Evolutionary conservation across 2,329 filamentous ascomycete species (phyloP).

Genomic region (Exophiala calicioides): DNA sequence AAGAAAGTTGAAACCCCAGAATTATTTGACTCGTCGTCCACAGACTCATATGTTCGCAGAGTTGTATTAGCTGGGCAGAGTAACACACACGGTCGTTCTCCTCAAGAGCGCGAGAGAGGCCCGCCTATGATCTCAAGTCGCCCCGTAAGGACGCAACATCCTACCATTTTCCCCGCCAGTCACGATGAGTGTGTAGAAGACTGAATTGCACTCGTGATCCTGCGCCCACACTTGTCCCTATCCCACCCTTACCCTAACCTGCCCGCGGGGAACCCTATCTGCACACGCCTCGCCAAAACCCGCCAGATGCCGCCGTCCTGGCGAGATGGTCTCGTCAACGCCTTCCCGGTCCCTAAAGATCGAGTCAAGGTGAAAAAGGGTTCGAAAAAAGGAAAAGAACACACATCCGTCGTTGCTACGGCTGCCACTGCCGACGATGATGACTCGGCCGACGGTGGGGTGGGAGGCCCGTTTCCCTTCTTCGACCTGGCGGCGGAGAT

Average conservation of each 20-base stretch:
- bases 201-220: slow-evolving; percentile 12
- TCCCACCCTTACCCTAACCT: neutral
- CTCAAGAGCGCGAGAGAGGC: slow-evolving; percentile 53
- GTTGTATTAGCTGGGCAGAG: slow-evolving; percentile 61
- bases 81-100: slow-evolving; percentile 44
- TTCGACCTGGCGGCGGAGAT: slow-evolving; percentile 57
- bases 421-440: slow-evolving; percentile 12
- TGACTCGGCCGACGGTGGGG: slow-evolving; percentile 3
- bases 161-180: slow-evolving; percentile 5
- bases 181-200: slow-evolving; percentile 26
- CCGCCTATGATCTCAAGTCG: slow-evolving; percentile 45
- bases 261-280: neutral
- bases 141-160: slow-evolving; percentile 52
- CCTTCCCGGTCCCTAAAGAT: slow-evolving; percentile 31
- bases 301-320: slow-evolving; percentile 28
- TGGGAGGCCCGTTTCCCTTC: slow-evolving; percentile 48
- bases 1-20: slow-evolving; percentile 60
- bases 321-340: slow-evolving; percentile 31
- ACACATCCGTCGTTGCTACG: slow-evolving; percentile 8
- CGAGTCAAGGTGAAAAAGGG: slow-evolving; percentile 28
- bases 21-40: slow-evolving; percentile 62
- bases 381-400: slow-evolving; percentile 29
- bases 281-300: too few species aligned
- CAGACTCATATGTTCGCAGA: slow-evolving; percentile 51
- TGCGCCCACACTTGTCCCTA: slow-evolving; percentile 1